phyloP scores from a whole-genome alignment of 2,329 filamentous ascomycete species.

The Chrysosporium queenslandicum region DNA sequence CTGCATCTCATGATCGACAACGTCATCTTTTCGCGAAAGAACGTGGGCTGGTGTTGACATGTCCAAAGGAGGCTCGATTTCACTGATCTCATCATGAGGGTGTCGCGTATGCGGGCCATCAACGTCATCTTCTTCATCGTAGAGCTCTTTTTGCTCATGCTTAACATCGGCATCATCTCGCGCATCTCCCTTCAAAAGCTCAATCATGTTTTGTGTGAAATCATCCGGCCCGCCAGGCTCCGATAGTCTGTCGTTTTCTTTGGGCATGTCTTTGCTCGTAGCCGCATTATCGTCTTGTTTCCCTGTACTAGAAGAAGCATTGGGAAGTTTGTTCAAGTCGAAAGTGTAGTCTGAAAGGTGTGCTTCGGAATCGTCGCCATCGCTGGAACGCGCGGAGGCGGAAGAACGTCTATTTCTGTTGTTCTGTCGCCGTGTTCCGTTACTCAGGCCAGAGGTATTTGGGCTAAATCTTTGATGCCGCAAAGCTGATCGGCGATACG shows the following conservation, averaged over 20 bases:
- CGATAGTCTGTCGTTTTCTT: conserved; percentile 26
- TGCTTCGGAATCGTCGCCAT: conserved; percentile 29
- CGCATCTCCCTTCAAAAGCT: conserved; percentile 28
- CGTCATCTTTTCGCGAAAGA: conserved; percentile 21
- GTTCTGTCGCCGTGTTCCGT: conserved; percentile 2
- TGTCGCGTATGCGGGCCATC: conserved; percentile 24
- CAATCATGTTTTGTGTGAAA: conserved; percentile 36
- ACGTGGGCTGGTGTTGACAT: conserved; percentile 38
- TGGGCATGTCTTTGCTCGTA: conserved; percentile 7
- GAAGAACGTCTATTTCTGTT: conserved; percentile 16
- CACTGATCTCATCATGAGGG: conserved; percentile 32
- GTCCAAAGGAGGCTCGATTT: conserved; percentile 35
- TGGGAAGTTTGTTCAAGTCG: conserved; percentile 32
- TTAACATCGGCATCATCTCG: conserved; percentile 7
- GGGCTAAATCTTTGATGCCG: conserved; percentile 11
- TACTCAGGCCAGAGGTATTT: not conserved
- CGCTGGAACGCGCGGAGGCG: conserved; percentile 21
- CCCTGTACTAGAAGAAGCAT: conserved; percentile 20
- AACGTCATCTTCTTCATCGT: conserved; percentile 18
- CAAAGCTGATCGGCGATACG: conserved; percentile 4
- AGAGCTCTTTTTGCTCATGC: conserved; percentile 12
- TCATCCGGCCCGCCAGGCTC: conserved; percentile 35
- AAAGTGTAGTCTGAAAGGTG: conserved; percentile 34
- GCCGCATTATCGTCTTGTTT: not conserved
- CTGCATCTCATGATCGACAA: conserved; percentile 20